Percentiles rank a stretch among this genome's conserved stretches.
These are phyloP conservation scores for Acer saccharum DNA, from an alignment of 345 rosid genomes.

Conservation along the genomic window DNA sequence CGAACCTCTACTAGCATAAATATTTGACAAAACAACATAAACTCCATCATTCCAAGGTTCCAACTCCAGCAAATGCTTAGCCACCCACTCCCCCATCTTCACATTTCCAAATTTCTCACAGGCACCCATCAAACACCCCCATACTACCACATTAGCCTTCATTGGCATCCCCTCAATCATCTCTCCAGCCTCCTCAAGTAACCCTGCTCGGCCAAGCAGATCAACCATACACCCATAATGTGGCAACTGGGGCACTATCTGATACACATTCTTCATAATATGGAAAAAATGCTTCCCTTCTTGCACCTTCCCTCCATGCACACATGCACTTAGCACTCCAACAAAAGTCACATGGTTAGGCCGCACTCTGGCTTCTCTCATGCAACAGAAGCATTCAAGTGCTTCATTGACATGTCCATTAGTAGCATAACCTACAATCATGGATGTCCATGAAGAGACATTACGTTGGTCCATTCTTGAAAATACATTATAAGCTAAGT, in stretches of 20 bases:
- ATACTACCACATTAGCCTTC: conserved; percentile 68
- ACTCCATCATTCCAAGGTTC: conserved; percentile 90
- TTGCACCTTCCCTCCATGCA: conserved; percentile 77
- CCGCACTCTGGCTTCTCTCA: conserved; percentile 53
- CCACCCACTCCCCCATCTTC: conserved; percentile 86
- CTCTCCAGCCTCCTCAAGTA: conserved; percentile 66
- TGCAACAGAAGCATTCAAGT: conserved; percentile 49
- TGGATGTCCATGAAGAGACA: conserved; percentile 85
- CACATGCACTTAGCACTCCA: conserved; percentile 81
- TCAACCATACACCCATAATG: conserved; percentile 90
- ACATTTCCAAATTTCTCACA: conserved; percentile 84
- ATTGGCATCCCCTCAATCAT: conserved; percentile 77
- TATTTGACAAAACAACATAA: conserved; percentile 80
- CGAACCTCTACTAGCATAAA: conserved; percentile 68
- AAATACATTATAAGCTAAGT: conserved; percentile 61
- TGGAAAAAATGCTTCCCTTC: conserved; percentile 63
- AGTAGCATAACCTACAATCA: conserved; percentile 71
- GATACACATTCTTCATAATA: conserved; percentile 58
- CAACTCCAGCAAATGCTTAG: conserved; percentile 56
- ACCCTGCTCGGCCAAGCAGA: conserved; percentile 70
- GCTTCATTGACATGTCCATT: conserved; percentile 66
- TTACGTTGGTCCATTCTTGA: conserved; percentile 46
- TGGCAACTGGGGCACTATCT: conserved; percentile 47
- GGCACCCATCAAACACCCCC: conserved; percentile 92
- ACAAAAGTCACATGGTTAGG: conserved; percentile 80